Percentiles rank a stretch among this genome's conserved stretches.
These are phyloP conservation scores for Tarenaya hassleriana DNA, from an alignment of 345 rosid species.

Conservation along the genomic window DNA sequence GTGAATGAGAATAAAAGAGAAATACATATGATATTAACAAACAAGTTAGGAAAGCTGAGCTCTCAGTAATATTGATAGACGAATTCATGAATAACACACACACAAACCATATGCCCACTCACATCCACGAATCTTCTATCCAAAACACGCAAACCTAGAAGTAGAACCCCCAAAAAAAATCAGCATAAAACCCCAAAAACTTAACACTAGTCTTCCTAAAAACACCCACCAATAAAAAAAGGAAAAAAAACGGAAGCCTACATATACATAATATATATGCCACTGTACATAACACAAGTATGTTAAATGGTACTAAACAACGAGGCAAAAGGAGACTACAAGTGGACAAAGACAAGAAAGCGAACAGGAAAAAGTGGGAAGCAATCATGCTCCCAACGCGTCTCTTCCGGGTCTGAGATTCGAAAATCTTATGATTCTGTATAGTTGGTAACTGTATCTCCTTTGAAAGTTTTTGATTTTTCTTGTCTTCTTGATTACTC, in stretches of 20 bases:
- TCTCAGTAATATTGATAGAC: too few species aligned
- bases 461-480: slow-evolving; percentile 24
- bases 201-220: too few species aligned
- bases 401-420: slow-evolving; percentile 35
- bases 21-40: too few species aligned
- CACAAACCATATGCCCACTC: too few species aligned
- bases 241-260: too few species aligned
- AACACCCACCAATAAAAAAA: too few species aligned
- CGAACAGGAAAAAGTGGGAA: slow-evolving; percentile 24
- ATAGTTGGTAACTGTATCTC: slow-evolving; percentile 17
- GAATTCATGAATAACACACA: too few species aligned
- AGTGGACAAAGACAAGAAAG: slow-evolving; percentile 25
- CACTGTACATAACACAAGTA: slow-evolving; percentile 7
- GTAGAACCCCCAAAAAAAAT: too few species aligned
- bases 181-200: too few species aligned
- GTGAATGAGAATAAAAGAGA: background rate
- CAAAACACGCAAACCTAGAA: too few species aligned
- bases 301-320: slow-evolving; percentile 16
- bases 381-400: slow-evolving; percentile 32
- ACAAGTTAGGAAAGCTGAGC: too few species aligned
- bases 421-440: slow-evolving; percentile 19
- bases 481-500: slow-evolving; percentile 16
- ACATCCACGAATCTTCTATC: too few species aligned
- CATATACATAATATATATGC: background rate
- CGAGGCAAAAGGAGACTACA: slow-evolving; percentile 12